Conservation (phyloP, 2,329 filamentous ascomycete species). For the Periconia sp. region DNA sequence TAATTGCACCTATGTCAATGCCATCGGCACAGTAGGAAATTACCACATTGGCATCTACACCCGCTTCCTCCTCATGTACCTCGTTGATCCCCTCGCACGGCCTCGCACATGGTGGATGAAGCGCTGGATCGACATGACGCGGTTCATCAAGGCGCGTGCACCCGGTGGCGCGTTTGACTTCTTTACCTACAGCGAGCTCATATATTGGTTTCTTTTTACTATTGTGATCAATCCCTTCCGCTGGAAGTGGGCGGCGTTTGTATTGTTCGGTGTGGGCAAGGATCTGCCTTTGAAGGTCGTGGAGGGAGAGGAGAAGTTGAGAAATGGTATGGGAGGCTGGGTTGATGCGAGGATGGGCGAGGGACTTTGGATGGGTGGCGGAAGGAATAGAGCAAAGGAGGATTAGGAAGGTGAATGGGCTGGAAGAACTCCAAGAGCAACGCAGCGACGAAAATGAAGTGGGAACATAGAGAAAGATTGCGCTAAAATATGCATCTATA, state of each 20-base stretch:
- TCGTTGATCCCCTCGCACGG: conserved; percentile 76
- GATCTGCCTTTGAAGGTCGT: conserved; percentile 71
- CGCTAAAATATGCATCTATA: no score
- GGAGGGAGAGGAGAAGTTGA: conserved; percentile 66
- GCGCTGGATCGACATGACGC: conserved; percentile 85
- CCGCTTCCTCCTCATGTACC: conserved; percentile 83
- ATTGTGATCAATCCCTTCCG: conserved; percentile 82
- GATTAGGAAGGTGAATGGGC: no score
- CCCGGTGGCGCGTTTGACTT: conserved; percentile 81
- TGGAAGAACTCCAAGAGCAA: no score
- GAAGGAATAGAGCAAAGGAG: no score
- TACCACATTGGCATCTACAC: conserved; percentile 93
- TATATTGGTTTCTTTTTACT: conserved; percentile 86
- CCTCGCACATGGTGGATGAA: conserved; percentile 78
- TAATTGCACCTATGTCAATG: conserved; percentile 83
- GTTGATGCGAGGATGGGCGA: neutral
- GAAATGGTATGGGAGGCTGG: conserved; percentile 56
- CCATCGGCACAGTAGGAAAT: conserved; percentile 82
- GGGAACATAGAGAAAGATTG: no score
- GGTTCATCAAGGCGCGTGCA: conserved; percentile 69
- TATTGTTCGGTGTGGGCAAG: conserved; percentile 76
- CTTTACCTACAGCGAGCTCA: conserved; percentile 83
- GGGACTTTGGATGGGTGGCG: no score
- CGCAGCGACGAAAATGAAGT: no score
- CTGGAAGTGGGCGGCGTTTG: conserved; percentile 89